These are phyloP conservation scores for Haplosporangium sp. DNA, from an alignment of 371 early-diverging fungal genomes.

Conservation along the genomic window DNA sequence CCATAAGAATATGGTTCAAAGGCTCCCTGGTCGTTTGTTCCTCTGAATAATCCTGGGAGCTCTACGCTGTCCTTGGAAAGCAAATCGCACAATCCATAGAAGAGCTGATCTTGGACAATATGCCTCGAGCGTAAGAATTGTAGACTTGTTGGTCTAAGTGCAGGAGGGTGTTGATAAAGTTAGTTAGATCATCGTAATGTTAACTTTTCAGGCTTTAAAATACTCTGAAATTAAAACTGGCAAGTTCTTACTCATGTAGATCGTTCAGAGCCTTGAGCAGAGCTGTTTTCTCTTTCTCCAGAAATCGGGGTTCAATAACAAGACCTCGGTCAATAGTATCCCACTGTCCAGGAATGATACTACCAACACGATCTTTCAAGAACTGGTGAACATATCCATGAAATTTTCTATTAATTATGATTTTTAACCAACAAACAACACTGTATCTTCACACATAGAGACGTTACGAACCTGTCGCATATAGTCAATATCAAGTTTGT, in stretches of 20 bases:
- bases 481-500: slow-evolving; percentile 40
- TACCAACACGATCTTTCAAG: slow-evolving; percentile 44
- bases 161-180: not conserved
- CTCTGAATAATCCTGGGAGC: slow-evolving; percentile 37
- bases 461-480: slow-evolving; percentile 40
- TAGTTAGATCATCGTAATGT: not conserved
- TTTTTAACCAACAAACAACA: not conserved
- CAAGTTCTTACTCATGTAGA: slow-evolving; percentile 31
- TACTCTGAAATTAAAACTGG: not conserved
- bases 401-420: not conserved
- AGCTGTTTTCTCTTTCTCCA: slow-evolving; percentile 24
- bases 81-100: slow-evolving; percentile 40
- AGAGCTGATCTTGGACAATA: slow-evolving; percentile 44
- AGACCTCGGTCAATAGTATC: slow-evolving; percentile 42
- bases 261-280: slow-evolving; percentile 15
- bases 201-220: not conserved
- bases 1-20: slow-evolving; percentile 46
- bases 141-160: slow-evolving; percentile 31
- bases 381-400: slow-evolving; percentile 15
- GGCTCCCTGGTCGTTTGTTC: slow-evolving; percentile 32
- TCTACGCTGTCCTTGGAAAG: slow-evolving; percentile 25
- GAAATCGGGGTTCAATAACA: slow-evolving; percentile 27
- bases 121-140: slow-evolving; percentile 12
- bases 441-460: not conserved
- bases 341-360: slow-evolving; percentile 37